Percentiles rank a stretch among this genome's conserved stretches.
Evolutionary conservation across 2,329 filamentous ascomycete species (phyloP).

Genomic region (Lecanosticta acicola): DNA sequence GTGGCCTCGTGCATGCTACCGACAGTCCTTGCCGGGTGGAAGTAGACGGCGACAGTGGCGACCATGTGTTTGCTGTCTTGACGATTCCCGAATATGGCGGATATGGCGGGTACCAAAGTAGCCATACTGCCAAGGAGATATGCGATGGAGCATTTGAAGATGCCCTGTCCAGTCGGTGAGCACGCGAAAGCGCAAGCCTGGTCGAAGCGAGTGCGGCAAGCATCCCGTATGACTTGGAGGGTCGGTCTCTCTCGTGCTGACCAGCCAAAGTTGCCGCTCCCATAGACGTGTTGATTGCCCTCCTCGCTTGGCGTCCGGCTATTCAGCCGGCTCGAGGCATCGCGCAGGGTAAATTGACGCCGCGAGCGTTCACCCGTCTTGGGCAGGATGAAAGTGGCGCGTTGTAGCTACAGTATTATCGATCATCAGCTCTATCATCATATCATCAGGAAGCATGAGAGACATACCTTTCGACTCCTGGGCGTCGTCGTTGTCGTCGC

Average conservation of each 20-base stretch:
- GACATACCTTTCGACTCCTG: not conserved
- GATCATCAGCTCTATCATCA: constrained; percentile 4
- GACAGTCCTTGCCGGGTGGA: constrained; percentile 78
- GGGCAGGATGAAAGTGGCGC: constrained; percentile 82
- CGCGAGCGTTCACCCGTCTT: constrained; percentile 78
- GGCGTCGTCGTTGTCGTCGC: not conserved
- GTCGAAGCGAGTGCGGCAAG: constrained; percentile 5
- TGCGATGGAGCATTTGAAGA: constrained; percentile 86
- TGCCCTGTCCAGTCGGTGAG: constrained; percentile 69
- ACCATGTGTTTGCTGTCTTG: constrained; percentile 93
- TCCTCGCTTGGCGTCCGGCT: constrained; percentile 35
- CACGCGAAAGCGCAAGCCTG: constrained; percentile 14
- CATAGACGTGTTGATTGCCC: constrained; percentile 31
- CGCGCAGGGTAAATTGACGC: constrained; percentile 70
- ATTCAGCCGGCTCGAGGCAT: constrained; percentile 30
- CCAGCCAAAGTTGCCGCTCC: constrained; percentile 6
- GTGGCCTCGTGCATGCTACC: constrained; percentile 88
- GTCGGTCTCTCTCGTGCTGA: constrained; percentile 1
- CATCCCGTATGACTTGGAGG: constrained; percentile 7
- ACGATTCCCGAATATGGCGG: constrained; percentile 63
- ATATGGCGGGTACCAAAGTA: constrained; percentile 72
- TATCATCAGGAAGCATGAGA: not conserved
- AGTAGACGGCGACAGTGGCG: constrained; percentile 89
- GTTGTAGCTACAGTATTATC: constrained; percentile 58
- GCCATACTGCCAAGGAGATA: constrained; percentile 82